These are phyloP conservation scores for Serendipita sp. DNA, from an alignment of 768 basidiomycete species.

Conservation along the genomic window DNA sequence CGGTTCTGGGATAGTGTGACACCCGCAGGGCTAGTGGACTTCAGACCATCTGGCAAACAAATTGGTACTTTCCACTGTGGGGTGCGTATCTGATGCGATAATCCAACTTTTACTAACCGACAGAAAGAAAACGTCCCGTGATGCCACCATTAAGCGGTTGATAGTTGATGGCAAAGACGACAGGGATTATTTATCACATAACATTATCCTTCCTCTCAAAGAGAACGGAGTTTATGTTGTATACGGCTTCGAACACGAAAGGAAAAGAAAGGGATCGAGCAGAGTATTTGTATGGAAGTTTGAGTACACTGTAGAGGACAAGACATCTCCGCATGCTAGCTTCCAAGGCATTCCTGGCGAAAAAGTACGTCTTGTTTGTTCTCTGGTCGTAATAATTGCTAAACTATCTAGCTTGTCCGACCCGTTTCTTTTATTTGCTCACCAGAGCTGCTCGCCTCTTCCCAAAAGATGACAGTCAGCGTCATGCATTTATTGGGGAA, in stretches of 20 bases:
- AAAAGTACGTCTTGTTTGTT: slow-evolving; percentile 24
- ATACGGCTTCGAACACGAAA: slow-evolving; percentile 39
- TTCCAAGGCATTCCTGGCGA: slow-evolving; percentile 42
- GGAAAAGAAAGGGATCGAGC: slow-evolving; percentile 15
- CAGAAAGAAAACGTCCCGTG: background rate
- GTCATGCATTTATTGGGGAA: slow-evolving; percentile 62
- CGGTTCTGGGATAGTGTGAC: background rate
- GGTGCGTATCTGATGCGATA: background rate
- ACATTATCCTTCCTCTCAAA: slow-evolving; percentile 54
- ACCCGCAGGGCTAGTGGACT: background rate
- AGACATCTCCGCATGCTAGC: slow-evolving; percentile 22
- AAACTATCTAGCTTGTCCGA: slow-evolving; percentile 27
- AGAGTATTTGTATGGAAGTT: slow-evolving; percentile 55
- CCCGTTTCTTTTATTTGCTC: slow-evolving; percentile 65
- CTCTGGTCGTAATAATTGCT: too few species aligned
- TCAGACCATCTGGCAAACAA: background rate
- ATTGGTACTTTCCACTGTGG: slow-evolving; percentile 1
- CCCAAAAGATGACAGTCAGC: slow-evolving; percentile 48
- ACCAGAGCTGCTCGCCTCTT: slow-evolving; percentile 43
- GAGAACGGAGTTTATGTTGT: slow-evolving; percentile 62
- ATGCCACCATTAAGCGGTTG: slow-evolving; percentile 28
- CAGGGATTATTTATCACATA: slow-evolving; percentile 59
- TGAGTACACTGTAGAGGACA: slow-evolving; percentile 59
- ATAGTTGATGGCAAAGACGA: slow-evolving; percentile 50
- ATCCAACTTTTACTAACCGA: background rate